Evolutionary conservation across 2,329 filamentous ascomycete genomes (phyloP).

Genomic region (Pyrenochaeta sp.): DNA sequence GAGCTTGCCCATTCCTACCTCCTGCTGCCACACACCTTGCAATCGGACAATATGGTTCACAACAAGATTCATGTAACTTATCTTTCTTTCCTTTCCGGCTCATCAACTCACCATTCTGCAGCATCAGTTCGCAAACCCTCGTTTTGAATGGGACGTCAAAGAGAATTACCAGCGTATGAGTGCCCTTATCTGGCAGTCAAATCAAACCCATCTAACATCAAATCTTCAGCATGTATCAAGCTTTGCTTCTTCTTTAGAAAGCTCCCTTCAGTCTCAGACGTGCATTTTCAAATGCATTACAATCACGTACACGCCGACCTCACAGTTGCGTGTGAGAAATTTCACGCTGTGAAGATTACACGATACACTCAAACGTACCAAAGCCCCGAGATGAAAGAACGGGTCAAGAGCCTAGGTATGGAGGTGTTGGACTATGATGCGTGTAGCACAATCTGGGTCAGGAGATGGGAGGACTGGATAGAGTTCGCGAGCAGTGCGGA

Average conservation of each 20-base stretch:
- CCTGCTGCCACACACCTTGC: too few relatives aligned
- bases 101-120: conserved; percentile 19
- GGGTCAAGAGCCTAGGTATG: conserved; percentile 28
- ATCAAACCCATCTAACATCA: neutral
- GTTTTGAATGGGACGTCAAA: conserved; percentile 35
- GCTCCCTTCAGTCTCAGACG: conserved; percentile 38
- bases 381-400: conserved; percentile 31
- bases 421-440: conserved; percentile 36
- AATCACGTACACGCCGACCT: conserved; percentile 44
- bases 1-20: too few relatives aligned
- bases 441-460: conserved; percentile 34
- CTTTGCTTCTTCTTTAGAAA: conserved; percentile 44
- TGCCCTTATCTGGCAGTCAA: neutral
- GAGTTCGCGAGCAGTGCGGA: conserved; percentile 28
- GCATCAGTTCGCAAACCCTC: conserved; percentile 27
- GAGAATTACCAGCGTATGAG: conserved; percentile 41
- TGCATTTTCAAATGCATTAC: conserved; percentile 45
- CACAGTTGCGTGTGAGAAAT: conserved; percentile 36
- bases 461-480: conserved; percentile 33
- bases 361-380: conserved; percentile 39
- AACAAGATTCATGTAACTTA: conserved; percentile 11
- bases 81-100: neutral
- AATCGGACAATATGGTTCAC: conserved; percentile 18
- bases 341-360: conserved; percentile 37
- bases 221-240: conserved; percentile 35